Evolutionary conservation across 768 basidiomycete species (phyloP).

Genomic region (Xerocomellus amylosporus): DNA sequence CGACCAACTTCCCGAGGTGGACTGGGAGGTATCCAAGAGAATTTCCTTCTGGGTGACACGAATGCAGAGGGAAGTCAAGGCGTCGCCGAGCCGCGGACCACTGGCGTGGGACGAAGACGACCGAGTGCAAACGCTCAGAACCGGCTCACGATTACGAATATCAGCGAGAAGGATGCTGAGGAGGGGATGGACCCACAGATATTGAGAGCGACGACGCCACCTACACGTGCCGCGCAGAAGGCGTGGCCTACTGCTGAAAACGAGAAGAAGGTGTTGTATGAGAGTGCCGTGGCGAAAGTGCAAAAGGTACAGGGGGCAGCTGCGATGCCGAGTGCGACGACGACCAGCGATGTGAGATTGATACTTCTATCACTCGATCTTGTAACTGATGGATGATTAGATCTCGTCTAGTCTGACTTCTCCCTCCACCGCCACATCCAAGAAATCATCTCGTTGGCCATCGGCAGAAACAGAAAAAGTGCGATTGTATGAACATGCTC

Average conservation of each 20-base stretch:
- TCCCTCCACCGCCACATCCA: conserved; percentile 6
- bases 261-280: conserved; percentile 42
- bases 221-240: conserved; percentile 25
- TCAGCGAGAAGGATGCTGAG: conserved; percentile 40
- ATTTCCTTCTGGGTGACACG: background rate
- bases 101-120: conserved; percentile 28
- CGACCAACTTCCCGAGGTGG: conserved; percentile 16
- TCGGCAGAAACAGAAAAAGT: conserved; percentile 77
- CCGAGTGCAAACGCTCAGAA: conserved; percentile 32
- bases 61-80: conserved; percentile 4
- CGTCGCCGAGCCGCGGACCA: conserved; percentile 5
- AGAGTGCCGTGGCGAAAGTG: conserved; percentile 39
- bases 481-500: conserved; percentile 65
- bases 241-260: conserved; percentile 39
- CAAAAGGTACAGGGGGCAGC: conserved; percentile 37
- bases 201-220: conserved; percentile 21
- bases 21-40: conserved; percentile 28
- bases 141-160: conserved; percentile 43
- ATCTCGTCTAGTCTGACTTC: background rate
- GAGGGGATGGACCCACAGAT: conserved; percentile 26
- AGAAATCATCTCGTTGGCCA: conserved; percentile 42
- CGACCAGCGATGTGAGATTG: conserved; percentile 26
- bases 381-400: conserved; percentile 12
- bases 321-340: conserved; percentile 26
- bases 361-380: background rate